Base-by-base conservation (phyloP, 495 filamentous ascomycete species). In the Parachaetomium inaequale region DNA sequence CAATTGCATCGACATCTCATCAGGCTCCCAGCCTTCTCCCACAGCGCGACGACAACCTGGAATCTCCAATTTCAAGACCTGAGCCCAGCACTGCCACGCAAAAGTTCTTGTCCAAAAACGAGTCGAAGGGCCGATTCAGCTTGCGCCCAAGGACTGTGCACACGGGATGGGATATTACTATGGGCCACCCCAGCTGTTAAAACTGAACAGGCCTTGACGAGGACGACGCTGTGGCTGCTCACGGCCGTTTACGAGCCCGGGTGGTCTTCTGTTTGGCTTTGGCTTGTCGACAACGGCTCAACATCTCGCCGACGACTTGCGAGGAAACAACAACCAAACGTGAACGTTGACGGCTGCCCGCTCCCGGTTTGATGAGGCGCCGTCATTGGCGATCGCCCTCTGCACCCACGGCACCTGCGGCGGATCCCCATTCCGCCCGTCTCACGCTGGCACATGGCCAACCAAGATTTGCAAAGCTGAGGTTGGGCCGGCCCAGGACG, bases 391-490 rank as follows among this genome's bases (percentile, higher is more conserved):
- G 49, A 52, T 31, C 45, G 51, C 14, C n/a, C 59, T 53, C 61
- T 34, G 64, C 55, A 53, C 28, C 26, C 38, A 32, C 65, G 61
- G 65, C 61, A 63, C 29, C 51, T 34, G 45, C 45, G 46, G 40
- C 58, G 53, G 57, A 55, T 62, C 52, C 55, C 59, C 58, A 60
- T 62, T 17, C 55, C 58, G 53, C 59, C 68, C 59, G 59, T 62
- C 53, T 62, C 34, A 61, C 55, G 65, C 40, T 63, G 45, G 59
- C 62, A 63, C 70, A 69, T 67, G 67, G 63, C 25, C 57, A 73
- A 73, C 70, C 70, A 73, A 73, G 70, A 73, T 73, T 69, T 60
- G 63, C 32, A 34, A 19, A 66, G 4, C 43, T 56, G 43, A 58
- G 70, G 70, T 70, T 60, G 61, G 54, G 47, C 34, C 58, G n/a